Evolutionary conservation across 1,284 basidiomycete genomes (phyloP).

Genomic region (Hemileia vastatrix): DNA sequence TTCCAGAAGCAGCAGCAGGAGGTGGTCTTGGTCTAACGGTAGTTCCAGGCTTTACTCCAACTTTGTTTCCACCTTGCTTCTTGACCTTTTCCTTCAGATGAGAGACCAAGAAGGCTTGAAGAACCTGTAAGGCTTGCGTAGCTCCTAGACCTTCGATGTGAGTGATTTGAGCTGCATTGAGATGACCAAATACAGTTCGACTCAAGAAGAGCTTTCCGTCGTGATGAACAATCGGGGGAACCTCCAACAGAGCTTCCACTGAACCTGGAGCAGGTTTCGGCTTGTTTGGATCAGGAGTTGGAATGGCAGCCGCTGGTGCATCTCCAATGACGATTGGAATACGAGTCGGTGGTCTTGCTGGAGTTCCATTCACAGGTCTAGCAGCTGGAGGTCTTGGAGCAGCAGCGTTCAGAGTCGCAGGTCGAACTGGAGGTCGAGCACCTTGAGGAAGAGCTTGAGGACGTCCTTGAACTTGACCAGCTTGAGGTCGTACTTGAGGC

Average conservation of each 20-base stretch:
- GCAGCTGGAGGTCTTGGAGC: not conserved
- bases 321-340: slow-evolving; percentile 58
- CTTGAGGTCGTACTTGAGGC: no score
- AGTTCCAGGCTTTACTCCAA: not conserved
- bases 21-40: not conserved
- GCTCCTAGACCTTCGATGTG: slow-evolving; percentile 71
- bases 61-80: no score
- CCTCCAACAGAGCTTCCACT: slow-evolving; percentile 47
- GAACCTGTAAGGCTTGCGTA: slow-evolving; percentile 66
- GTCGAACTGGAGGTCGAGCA: not conserved
- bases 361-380: slow-evolving; percentile 42
- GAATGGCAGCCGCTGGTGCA: slow-evolving; percentile 49
- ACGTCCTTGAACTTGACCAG: no score
- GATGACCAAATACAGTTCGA: slow-evolving; percentile 69
- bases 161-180: slow-evolving; percentile 61
- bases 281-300: slow-evolving; percentile 33
- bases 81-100: slow-evolving; percentile 68
- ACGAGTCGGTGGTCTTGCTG: no score
- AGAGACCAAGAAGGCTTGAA: slow-evolving; percentile 73
- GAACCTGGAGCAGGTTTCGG: no score
- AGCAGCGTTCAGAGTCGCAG: not conserved
- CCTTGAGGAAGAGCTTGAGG: no score
- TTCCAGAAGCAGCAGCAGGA: not conserved
- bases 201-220: slow-evolving; percentile 73
- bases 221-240: slow-evolving; percentile 68